Base-by-base conservation (phyloP, 805 yeast species). In the Wickerhamomyces bovis region DNA sequence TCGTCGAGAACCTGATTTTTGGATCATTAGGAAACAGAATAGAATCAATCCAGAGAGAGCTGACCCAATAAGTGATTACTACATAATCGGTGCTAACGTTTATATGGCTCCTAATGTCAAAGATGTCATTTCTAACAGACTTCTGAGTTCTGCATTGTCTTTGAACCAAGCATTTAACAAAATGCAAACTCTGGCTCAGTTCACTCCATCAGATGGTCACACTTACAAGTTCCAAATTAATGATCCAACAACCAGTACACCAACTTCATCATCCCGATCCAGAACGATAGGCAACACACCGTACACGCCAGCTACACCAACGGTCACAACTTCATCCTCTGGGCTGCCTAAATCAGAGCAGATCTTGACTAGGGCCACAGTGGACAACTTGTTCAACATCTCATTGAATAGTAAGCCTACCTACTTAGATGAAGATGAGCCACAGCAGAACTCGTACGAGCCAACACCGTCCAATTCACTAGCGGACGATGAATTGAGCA, bases 1-100 rank as follows among this genome's bases (percentile, higher is more conserved):
- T 50, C 80, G 83, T 2, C 70, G 89, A 38, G 98, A 90, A 55
- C 98, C 97, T 0, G 96, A 89, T 57, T 79, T 89, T 54, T 94
- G 98, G 97, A 75, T 92, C 23, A 78, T 92, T 10, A 73, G 95
- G 47, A 89, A 90, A 60, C 97, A 92, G 62, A 68, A 78, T 41
- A 69, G 98, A 26, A 51, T 73, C 5, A 67, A 75, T 31, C 78
- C 81, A 7, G 69, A 70, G 12, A 76, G 73, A 30, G 75, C 76
- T 2, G 65, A 71, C 21, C 72, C 83, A 0, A 57, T 87, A 11
- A 80, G 87, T 25, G 95, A 89, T 53, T 92, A 86, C 66, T 92
- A 87, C 63, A 83, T 92, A 41, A 80, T 89, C 38, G 96, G 97
- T 4, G 95, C 96, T 18, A 89, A 88, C 59, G 84, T 94, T 2